Conservation (phyloP, 768 basidiomycete species). For the Russula olivacea region DNA sequence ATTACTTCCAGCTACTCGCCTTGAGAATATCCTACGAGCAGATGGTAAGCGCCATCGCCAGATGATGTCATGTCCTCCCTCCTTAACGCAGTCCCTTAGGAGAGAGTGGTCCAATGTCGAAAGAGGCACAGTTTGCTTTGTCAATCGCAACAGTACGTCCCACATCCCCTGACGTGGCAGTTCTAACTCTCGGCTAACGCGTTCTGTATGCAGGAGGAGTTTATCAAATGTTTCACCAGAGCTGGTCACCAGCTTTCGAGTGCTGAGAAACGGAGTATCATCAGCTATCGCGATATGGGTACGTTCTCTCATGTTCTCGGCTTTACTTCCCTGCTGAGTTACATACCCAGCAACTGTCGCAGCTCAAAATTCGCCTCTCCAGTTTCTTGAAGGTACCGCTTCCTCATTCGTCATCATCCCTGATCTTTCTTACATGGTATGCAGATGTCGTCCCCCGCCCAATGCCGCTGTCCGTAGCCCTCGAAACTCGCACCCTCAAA, state of each 20-base stretch:
- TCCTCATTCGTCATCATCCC: neutral
- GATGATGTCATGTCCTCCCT: neutral
- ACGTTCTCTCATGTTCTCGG: neutral
- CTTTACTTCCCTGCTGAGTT: neutral
- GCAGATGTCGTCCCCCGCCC: slow-evolving; percentile 23
- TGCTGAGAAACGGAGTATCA: slow-evolving; percentile 15
- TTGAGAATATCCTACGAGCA: slow-evolving; percentile 25
- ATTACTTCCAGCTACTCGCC: slow-evolving; percentile 19
- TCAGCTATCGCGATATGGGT: slow-evolving; percentile 26
- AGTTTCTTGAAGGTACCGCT: slow-evolving; percentile 22
- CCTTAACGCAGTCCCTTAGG: slow-evolving; percentile 9
- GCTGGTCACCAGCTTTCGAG: slow-evolving; percentile 20
- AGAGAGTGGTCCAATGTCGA: slow-evolving; percentile 26
- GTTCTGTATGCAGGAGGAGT: slow-evolving; percentile 23
- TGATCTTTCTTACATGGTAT: neutral
- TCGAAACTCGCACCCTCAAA: slow-evolving; percentile 18
- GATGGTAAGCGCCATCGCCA: slow-evolving; percentile 18
- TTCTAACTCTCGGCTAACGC: slow-evolving; percentile 1
- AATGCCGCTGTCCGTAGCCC: slow-evolving; percentile 19
- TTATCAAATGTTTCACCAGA: slow-evolving; percentile 23
- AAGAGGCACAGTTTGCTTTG: slow-evolving; percentile 24
- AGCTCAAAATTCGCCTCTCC: slow-evolving; percentile 9
- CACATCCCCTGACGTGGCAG: slow-evolving; percentile 10
- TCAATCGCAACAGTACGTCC: slow-evolving; percentile 24
- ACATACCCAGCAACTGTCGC: slow-evolving; percentile 8